These are phyloP conservation scores for Stephanodiscus triporus DNA, from an alignment of 108 stramenopile genomes.

Conservation along the genomic window DNA sequence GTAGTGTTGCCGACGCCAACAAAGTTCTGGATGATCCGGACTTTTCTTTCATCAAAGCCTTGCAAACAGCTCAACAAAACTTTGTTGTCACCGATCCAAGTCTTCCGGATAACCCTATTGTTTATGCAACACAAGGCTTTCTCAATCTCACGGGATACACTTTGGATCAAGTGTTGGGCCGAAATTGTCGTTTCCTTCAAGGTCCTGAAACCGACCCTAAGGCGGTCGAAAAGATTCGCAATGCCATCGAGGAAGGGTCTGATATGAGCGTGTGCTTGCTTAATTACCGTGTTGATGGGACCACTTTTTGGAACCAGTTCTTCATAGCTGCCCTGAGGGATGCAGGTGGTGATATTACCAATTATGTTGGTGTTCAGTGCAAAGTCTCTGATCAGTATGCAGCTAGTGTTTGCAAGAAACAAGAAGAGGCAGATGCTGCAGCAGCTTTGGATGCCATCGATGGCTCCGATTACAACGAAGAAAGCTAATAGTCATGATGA, in stretches of 20 bases:
- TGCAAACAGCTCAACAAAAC: conserved; percentile 96
- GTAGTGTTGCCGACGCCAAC: conserved; percentile 71
- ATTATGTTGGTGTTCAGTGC: conserved; percentile 98
- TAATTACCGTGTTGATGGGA: conserved; percentile 97
- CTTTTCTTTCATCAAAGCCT: conserved; percentile 96
- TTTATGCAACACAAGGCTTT: conserved; percentile 93
- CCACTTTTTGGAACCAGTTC: conserved; percentile 98
- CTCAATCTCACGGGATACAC: conserved; percentile 94
- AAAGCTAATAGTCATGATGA: background rate
- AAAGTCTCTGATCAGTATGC: conserved; percentile 90
- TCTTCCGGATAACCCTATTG: conserved; percentile 95
- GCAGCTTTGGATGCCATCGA: conserved; percentile 24
- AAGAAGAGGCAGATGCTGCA: conserved; percentile 67
- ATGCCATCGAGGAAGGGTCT: conserved; percentile 86
- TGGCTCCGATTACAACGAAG: background rate
- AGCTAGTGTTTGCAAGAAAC: conserved; percentile 83
- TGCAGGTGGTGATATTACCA: conserved; percentile 90
- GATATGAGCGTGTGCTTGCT: conserved; percentile 93
- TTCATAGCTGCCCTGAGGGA: conserved; percentile 95
- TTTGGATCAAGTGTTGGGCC: conserved; percentile 89
- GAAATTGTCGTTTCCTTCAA: conserved; percentile 97
- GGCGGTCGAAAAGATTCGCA: conserved; percentile 93
- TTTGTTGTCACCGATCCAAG: conserved; percentile 97
- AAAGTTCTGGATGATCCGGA: conserved; percentile 96
- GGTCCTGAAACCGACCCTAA: conserved; percentile 95